Conservation (phyloP, 352 stramenopile species). For the Globisporangium spiculum region DNA sequence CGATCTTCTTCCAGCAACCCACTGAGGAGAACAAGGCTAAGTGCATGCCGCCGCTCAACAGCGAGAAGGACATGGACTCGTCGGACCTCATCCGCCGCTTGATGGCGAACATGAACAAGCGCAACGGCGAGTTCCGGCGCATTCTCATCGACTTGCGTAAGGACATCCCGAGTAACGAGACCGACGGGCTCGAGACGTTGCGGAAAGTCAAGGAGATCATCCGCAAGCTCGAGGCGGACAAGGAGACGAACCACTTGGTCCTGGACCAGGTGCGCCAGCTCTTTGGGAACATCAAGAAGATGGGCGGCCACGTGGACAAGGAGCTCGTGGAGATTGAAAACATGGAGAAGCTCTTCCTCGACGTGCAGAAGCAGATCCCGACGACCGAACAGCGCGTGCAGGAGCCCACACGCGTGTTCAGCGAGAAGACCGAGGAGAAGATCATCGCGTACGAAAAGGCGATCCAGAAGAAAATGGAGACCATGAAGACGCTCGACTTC, state of each 20-base stretch:
- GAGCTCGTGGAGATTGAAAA: constrained; percentile 78
- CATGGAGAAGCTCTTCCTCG: constrained; percentile 79
- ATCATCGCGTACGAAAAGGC: constrained; percentile 92
- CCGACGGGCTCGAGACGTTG: constrained; percentile 73
- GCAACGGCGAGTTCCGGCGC: constrained; percentile 77
- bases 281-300: constrained; percentile 80
- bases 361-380: constrained; percentile 80
- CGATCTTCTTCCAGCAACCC: constrained; percentile 37
- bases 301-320: constrained; percentile 78
- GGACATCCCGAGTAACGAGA: constrained; percentile 78
- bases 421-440: constrained; percentile 92
- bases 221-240: constrained; percentile 70
- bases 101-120: constrained; percentile 84
- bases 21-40: constrained; percentile 75
- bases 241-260: constrained; percentile 61
- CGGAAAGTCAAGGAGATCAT: constrained; percentile 86
- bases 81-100: constrained; percentile 64
- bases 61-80: constrained; percentile 76
- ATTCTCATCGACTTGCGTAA: constrained; percentile 79
- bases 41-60: constrained; percentile 61
- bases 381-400: constrained; percentile 71
- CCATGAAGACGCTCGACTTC: constrained; percentile 80
- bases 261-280: constrained; percentile 78
- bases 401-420: constrained; percentile 82
- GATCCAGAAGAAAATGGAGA: constrained; percentile 81